Evolutionary conservation across 768 basidiomycete genomes (phyloP), one percentile per base, ranked within the genome.

Genomic region (Hebeloma cylindrosporum): DNA sequence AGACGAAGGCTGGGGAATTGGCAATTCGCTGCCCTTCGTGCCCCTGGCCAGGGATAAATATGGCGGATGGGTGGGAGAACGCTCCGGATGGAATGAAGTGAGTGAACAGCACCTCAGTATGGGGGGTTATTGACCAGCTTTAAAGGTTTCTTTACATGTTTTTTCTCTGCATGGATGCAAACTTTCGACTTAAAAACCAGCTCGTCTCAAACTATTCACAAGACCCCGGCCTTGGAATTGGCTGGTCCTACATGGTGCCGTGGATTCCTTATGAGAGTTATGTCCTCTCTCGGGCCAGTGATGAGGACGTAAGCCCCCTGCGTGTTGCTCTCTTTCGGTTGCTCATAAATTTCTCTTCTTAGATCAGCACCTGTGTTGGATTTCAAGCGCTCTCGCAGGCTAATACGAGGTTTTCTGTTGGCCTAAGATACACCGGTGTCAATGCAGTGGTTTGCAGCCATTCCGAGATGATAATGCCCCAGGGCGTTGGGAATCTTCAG

Each of bases 11-110:
- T 6, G 61, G 68, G 2, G 52, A 54, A 43, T 52, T 59, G 4
- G 60, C 61, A 0, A 46, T 67, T 3, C 42, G 43, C 2, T 69
- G 66, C 40, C 63, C 62, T 6, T 60, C 62, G 2, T 70, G 68
- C 41, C 69, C 67, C 1, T 58, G 60, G 0, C 64, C 60, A 1
- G 59, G 48, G 0, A 38, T 59, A 0, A 67, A 69, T 21, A 13
- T 43, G 4, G 17, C 7, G 5, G 17, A 20, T 5, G 20, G 16
- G 10, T 43, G 41, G 41, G 14, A 32, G 8, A 14, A 32, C 18
- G 41, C 41, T 2, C 41, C 29, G 4, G 20, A n/a, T 5, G 29
- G 33, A 14, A 32, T 32, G 16, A 7, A 23, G 41, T 32, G 20
- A 9, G 31, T 32, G 5, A 22, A 14, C 11, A 3, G n/a, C 7